phyloP scores from a whole-genome alignment of 345 rosid genomes.

The Heritiera littoralis region DNA sequence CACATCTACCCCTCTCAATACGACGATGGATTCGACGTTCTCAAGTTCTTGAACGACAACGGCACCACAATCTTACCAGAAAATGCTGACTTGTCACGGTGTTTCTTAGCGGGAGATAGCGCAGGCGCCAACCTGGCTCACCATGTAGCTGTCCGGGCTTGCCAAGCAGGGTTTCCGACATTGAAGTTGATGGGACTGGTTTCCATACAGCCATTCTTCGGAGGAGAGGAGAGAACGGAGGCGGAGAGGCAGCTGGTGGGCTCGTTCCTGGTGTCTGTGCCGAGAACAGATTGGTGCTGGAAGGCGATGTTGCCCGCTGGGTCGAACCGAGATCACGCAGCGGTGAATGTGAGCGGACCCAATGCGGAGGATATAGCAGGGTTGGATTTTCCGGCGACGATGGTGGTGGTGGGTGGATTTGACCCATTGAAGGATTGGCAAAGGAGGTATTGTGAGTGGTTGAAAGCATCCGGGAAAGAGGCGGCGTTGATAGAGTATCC shows the following conservation, averaged over 20 bases:
- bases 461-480: constrained; percentile 63
- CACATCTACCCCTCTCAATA: constrained; percentile 70
- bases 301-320: constrained; percentile 59
- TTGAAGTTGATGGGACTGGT: constrained; percentile 50
- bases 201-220: constrained; percentile 77
- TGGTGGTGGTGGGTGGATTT: constrained; percentile 56
- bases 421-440: constrained; percentile 91
- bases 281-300: constrained; percentile 61
- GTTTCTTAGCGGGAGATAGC: constrained; percentile 77
- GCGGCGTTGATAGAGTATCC: constrained; percentile 68
- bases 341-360: constrained; percentile 50
- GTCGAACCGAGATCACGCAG: constrained; percentile 52
- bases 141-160: constrained; percentile 56
- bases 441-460: constrained; percentile 63
- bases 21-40: constrained; percentile 73
- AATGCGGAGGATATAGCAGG: constrained; percentile 43
- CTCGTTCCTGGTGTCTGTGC: constrained; percentile 41
- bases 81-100: constrained; percentile 55
- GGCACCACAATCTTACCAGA: constrained; percentile 35
- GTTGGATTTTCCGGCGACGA: constrained; percentile 53
- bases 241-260: constrained; percentile 49
- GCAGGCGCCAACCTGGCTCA: constrained; percentile 85
- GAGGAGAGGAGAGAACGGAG: constrained; percentile 75
- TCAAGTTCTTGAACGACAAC: constrained; percentile 52
- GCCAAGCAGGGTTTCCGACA: constrained; percentile 22